Conservation (phyloP, 176 grass and related monocot species). For the Metroxylon sagu region DNA sequence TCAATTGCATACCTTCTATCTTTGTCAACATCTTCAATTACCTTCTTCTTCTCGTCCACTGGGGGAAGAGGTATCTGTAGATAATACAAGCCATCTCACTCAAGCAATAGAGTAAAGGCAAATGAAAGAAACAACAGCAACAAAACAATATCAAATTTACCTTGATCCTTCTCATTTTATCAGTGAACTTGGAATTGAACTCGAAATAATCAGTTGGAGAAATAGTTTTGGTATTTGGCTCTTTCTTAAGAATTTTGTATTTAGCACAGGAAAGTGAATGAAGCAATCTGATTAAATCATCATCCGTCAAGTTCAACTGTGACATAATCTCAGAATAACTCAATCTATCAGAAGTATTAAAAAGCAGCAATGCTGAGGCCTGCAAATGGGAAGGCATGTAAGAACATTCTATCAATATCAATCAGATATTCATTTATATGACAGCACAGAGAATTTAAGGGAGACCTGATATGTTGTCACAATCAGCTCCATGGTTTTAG, state of each 20-base stretch:
- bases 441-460: background rate
- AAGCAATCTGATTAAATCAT: slow-evolving; percentile 26
- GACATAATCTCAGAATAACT: slow-evolving; percentile 23
- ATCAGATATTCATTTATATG: no score
- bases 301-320: slow-evolving; percentile 17
- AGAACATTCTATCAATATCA: no score
- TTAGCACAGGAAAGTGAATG: slow-evolving; percentile 85
- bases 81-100: background rate
- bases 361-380: slow-evolving; percentile 19
- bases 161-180: slow-evolving; percentile 95
- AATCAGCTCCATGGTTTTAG: slow-evolving; percentile 72
- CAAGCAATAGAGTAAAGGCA: no score
- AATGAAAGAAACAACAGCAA: background rate
- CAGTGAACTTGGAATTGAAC: slow-evolving; percentile 94
- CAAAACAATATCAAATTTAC: slow-evolving; percentile 24
- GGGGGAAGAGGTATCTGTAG: slow-evolving; percentile 6
- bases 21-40: slow-evolving; percentile 36
- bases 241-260: slow-evolving; percentile 94
- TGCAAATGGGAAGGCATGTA: background rate
- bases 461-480: slow-evolving; percentile 89
- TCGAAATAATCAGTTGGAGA: slow-evolving; percentile 65
- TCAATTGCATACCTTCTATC: slow-evolving; percentile 63
- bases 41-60: slow-evolving; percentile 11
- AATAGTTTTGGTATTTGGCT: slow-evolving; percentile 72
- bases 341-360: slow-evolving; percentile 21